Base-by-base conservation (phyloP, 1,139 yeast genomes). In the Lodderomyces margitis region DNA sequence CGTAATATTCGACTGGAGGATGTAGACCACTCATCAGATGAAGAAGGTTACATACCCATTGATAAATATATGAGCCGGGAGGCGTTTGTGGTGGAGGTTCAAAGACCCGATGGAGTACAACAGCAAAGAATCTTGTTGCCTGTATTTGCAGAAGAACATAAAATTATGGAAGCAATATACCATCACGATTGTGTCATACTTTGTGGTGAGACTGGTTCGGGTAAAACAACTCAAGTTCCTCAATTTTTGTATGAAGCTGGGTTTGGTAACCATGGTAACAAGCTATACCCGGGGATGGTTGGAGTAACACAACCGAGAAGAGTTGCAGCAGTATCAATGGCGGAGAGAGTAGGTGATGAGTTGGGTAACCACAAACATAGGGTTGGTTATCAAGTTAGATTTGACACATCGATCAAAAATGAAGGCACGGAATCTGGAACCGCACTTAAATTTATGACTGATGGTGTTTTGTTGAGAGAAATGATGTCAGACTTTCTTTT, bases 321-420 rank as follows among this genome's bases (percentile, higher is more conserved):
- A 66, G 98, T 92, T 44, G 99, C 99, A 4, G 97, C 98, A 0
- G 95, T 94, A 4, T 87, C 98, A 4, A 92, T 94, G 98, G 92
- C 98, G 1, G 75, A 80, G 43, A 83, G 99, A 65, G 96, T 92
- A 4, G 73, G 82, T 0, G 71, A 74, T 34, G 99, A 92, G 60
- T 66, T 92, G 45, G 98, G 98, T 0, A 76, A 83, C 49, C 88
- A 85, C 51, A 83, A 87, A 3, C 62, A 75, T 21, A 71, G 78
- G 45, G 98, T 94, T 10, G 96, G 92, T 8, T 81, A 92, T 58
- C 98, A 92, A 61, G 86, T 94, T 45, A 70, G 99, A 50, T 94
- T 94, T 56, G 98, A 94, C 55, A 75, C 92, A 3, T 79, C 80
- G 2, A 77, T 84, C 4, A 78, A 77, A 44, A 64, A 75, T 12